Evolutionary conservation across 495 filamentous ascomycete genomes (phyloP), one percentile per base, ranked within the genome.

Genomic region (Wilcoxina mikolae): DNA sequence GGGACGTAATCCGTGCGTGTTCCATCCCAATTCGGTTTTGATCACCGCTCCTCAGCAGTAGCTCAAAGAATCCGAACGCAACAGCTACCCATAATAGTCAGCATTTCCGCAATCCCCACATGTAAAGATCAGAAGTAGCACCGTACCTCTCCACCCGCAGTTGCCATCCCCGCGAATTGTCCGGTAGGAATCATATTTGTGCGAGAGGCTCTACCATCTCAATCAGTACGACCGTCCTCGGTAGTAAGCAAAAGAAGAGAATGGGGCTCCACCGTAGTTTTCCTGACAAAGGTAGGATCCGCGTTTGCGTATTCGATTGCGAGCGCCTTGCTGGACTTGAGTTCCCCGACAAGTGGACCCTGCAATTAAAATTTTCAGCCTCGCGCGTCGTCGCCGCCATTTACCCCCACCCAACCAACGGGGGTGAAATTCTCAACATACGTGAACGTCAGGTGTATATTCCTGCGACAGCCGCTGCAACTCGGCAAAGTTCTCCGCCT

Each of bases 61-160:
- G 79, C 69, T 98, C 91, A 59, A 93, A 94, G 70, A 94, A 96
- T 50, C 80, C 80, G 67, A 94, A 98, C 18, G 79, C 90, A 66
- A 94, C 81, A 39, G 91, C 91, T 96, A 56, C 56, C 15, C 53
- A 41, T 29, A 43, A 52, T 10, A 17, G 31, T 52, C 49, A 52
- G 49, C 49, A 27, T 39, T n/a, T n/a, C n/a, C n/a, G n/a, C 15
- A 23, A 45, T 35, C 9, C 51, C 38, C 25, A 20, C 33, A 24
- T 60, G 15, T 54, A 56, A 41, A 59, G 67, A 43, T 43, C 39
- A 46, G 4, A 31, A 29, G 29, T 42, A 60, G 22, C 57, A n/a
- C 71, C 68, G 67, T 77, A 95, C 90, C 91, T 82, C 91, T 77
- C 90, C 91, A 98, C 59, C 91, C 91, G 71, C 91, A 98, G 65